A percentile compares a stretch with the other conserved stretches of the same genome.
Conservation (phyloP, 1,284 basidiomycete species). For the Entoloma clypeatum region DNA sequence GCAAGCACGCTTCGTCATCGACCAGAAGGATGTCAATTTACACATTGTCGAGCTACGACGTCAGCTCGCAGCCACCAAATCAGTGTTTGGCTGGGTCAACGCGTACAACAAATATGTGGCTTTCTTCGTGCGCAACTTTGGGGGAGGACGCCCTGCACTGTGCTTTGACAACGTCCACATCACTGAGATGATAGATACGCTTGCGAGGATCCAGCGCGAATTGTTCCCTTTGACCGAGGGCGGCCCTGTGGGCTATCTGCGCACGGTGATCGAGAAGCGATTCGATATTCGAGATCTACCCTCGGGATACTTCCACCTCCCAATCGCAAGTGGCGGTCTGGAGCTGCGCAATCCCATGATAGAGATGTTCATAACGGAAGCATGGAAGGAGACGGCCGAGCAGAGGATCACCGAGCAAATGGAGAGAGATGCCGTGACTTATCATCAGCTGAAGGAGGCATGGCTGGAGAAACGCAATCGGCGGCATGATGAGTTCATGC, state of each 20-base stretch:
- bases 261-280: constrained; percentile 29
- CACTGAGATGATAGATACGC: constrained; percentile 32
- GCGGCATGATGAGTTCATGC: constrained; percentile 31
- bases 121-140: constrained; percentile 40
- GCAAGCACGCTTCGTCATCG: constrained; percentile 33
- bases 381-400: constrained; percentile 9
- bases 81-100: constrained; percentile 41
- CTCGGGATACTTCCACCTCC: constrained; percentile 42
- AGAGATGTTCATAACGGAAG: constrained; percentile 32
- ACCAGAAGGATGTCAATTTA: constrained; percentile 33
- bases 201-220: constrained; percentile 36
- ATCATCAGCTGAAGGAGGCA: constrained; percentile 22
- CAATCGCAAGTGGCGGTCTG: constrained; percentile 37
- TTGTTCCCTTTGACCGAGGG: constrained; percentile 29
- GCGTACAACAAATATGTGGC: constrained; percentile 43
- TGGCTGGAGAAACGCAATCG: constrained; percentile 31
- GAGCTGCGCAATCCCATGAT: constrained; percentile 38
- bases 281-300: constrained; percentile 37
- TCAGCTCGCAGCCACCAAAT: constrained; percentile 36
- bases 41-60: constrained; percentile 39
- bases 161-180: constrained; percentile 35
- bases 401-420: constrained; percentile 22
- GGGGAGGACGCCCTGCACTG: constrained; percentile 33
- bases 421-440: constrained; percentile 22
- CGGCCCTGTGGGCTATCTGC: constrained; percentile 33